A percentile compares a stretch with the other conserved stretches of the same genome.
These are phyloP conservation scores for Aethionema arabicum DNA, from an alignment of 345 rosid species.

Conservation along the genomic window DNA sequence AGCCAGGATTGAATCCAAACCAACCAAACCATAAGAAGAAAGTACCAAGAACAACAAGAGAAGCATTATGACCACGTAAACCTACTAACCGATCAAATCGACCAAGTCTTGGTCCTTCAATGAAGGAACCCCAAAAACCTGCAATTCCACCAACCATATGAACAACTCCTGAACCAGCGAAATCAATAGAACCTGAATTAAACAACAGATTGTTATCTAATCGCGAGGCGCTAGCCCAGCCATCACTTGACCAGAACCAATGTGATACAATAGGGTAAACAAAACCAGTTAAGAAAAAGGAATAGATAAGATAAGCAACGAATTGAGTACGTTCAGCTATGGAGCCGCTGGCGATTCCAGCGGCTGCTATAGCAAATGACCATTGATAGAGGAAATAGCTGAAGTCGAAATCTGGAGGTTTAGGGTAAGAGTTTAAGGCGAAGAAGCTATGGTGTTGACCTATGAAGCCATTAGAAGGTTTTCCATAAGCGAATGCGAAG, in stretches of 20 bases:
- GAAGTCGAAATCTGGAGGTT: constrained; percentile 38
- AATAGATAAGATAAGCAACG: constrained; percentile 70
- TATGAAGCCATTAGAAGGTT: constrained; percentile 71
- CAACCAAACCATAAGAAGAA: constrained; percentile 76
- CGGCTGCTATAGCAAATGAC: constrained; percentile 80
- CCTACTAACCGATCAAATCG: constrained; percentile 50
- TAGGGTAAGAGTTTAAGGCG: constrained; percentile 46
- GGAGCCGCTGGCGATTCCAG: constrained; percentile 81
- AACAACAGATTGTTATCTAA: constrained; percentile 40
- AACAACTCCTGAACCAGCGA: constrained; percentile 82
- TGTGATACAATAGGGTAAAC: constrained; percentile 72
- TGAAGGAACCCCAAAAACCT: constrained; percentile 70
- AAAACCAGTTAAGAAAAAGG: constrained; percentile 66
- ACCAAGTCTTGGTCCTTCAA: constrained; percentile 78
- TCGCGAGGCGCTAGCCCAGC: constrained; percentile 63
- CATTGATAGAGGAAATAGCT: constrained; percentile 72
- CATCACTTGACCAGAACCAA: constrained; percentile 75
- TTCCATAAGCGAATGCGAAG: constrained; percentile 73
- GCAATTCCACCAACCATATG: constrained; percentile 87
- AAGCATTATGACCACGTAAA: constrained; percentile 66
- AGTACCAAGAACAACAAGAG: constrained; percentile 72
- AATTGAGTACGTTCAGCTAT: constrained; percentile 80
- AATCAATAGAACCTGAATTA: constrained; percentile 63
- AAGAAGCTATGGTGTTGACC: constrained; percentile 54
- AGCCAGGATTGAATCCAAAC: constrained; percentile 49